Base-by-base conservation (phyloP, 179 eudicot species). In the Silene noctiflora region DNA sequence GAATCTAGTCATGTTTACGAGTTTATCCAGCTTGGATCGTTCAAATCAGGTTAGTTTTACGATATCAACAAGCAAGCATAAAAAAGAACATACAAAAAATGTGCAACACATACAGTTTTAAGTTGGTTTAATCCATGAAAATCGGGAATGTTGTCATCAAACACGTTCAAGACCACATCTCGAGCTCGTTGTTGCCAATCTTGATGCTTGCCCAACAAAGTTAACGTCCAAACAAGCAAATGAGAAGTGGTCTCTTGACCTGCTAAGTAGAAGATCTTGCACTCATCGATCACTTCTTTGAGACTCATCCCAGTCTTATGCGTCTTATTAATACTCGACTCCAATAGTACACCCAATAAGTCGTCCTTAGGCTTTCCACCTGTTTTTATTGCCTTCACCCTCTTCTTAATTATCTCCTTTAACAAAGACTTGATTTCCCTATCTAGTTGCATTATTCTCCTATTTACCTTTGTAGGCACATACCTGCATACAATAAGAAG, bases 251-350 rank as follows among this genome's bases (percentile, higher is more conserved):
- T 78, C 21, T 78, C 92, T 70, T 84, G 86, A 2, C 90, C 92
- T 0, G 87, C 86, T 29, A 88, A 44, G 78, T 83, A 88, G 78
- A 86, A 82, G 59, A 84, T 53, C 79, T 82, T 85, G 80, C 91
- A 85, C 42, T 88, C 89, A 2, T 83, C 75, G 6, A 77, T 53
- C 22, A 88, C 75, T 9, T 86, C 91, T 24, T 80, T 59, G 13
- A 77, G 61, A 19, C 33, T 71, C 13, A 80, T 20, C 8, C 21
- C 11, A 27, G n/a, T 21, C 0, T 8, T 51, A 14, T 19, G 9
- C 0, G 60, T 74, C 6, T 42, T 8, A 8, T 56, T 39, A 25
- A 64, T 5, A 71, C 61, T 82, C 1, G 88, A 80, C 71, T 83
- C 80, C 76, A 89, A n/a, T 19, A 89, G 9, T 31, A 78, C 25